Evolutionary conservation across 192 early-diverging fungal species (phyloP).

Genomic region (Backusella tarrabulga): DNA sequence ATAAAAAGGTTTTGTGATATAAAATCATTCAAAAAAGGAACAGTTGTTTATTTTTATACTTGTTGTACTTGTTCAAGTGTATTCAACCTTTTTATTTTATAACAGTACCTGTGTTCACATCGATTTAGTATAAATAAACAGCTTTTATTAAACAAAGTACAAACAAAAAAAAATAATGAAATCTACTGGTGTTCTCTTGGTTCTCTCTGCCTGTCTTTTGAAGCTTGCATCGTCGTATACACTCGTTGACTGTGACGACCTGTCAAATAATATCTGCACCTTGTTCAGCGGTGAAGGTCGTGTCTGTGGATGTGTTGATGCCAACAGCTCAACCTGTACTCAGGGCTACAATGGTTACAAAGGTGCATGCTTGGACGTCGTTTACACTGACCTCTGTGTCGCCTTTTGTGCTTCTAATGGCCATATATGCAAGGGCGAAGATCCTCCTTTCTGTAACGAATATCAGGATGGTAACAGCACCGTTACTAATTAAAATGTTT

Average conservation of each 20-base stretch:
- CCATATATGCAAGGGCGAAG: not conserved
- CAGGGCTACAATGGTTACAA: not conserved
- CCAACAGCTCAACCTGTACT: not conserved
- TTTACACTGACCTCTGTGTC: not conserved
- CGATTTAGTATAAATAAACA: too few relatives aligned
- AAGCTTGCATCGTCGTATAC: not conserved
- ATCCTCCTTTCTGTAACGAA: not conserved
- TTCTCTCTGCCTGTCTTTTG: not conserved
- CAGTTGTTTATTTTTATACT: too few relatives aligned
- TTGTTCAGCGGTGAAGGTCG: not conserved
- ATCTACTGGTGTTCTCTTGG: not conserved
- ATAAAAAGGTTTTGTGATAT: too few relatives aligned
- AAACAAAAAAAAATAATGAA: not conserved
- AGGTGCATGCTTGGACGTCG: not conserved
- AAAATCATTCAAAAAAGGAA: too few relatives aligned
- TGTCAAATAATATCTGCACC: not conserved
- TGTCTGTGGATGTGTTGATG: not conserved
- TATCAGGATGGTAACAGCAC: not conserved
- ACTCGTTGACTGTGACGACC: not conserved
- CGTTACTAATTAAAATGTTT: too few relatives aligned
- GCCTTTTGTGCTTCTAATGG: not conserved
- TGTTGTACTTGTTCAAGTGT: too few relatives aligned
- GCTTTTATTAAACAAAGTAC: too few relatives aligned
- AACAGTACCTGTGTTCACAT: too few relatives aligned
- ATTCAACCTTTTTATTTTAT: too few relatives aligned